Evolutionary conservation across 2,329 filamentous ascomycete genomes (phyloP), one percentile per base, ranked within the genome.

Genomic region (Paecilomyces sp.): DNA sequence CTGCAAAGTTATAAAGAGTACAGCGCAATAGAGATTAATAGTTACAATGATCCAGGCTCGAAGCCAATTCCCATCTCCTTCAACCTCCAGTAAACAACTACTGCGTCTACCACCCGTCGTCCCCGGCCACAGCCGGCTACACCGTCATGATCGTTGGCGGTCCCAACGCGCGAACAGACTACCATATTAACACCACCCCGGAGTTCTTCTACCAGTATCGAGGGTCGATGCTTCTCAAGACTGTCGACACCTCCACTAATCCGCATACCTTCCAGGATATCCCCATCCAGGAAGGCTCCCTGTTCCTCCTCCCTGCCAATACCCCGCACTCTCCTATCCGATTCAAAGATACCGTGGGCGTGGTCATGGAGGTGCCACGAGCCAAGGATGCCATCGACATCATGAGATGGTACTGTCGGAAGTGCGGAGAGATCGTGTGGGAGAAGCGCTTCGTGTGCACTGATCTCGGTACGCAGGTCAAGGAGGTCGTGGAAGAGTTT

Each of bases 161-260:
- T 12, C 94, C 94, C 70, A 97, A 97, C 76, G 91, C 91, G 62
- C 87, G 94, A 64, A 97, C 92, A 59, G 94, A 97, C 81, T 99
- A 97, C 81, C 94, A 97, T 83, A 93, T 97, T 84, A 97, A 97
- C 82, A 81, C 87, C 68, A 97, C 93, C 0, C 87, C 94, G 12
- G 94, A 97, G 76, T 97, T 92, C 88, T 99, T 97, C 85, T 97
- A 94, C 83, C 93, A 97, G 77, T 87, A 96, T 83, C 87, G 88
- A 69, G 94, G 94, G 65, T 87, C 88, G 65, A 97, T 97, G 93
- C 82, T 94, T 60, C 88, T 99, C 67, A 96, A 95, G 74, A 89
- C 94, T 15, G 90, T 97, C 64, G 91, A 97, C 70, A 76, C 75
- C 5, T 71, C 70, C 60, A 79, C 69, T 75, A 81, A 60, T 74